These are phyloP conservation scores for Onygenales sp. DNA, from an alignment of 2,329 filamentous ascomycete genomes.

Conservation along the genomic window DNA sequence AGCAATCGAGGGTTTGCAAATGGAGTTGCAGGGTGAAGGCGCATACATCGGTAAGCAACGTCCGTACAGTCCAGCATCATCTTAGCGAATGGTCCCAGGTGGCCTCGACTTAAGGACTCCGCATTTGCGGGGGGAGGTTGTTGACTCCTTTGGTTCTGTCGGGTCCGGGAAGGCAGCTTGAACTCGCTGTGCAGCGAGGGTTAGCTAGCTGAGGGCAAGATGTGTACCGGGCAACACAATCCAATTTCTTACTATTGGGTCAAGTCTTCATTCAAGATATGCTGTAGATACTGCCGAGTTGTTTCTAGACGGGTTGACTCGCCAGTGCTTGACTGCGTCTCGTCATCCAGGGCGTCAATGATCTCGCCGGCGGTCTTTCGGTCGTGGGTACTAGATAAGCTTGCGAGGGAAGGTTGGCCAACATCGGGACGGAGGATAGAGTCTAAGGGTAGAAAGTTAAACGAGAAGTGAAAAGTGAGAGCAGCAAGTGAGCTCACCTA, in stretches of 20 bases:
- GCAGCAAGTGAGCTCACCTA: conserved; percentile 23
- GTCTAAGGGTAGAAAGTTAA: conserved; percentile 18
- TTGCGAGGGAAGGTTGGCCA: conserved; percentile 29
- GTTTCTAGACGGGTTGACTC: conserved; percentile 58
- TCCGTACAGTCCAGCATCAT: conserved; percentile 43
- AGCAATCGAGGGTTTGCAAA: not conserved
- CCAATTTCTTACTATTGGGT: conserved; percentile 33
- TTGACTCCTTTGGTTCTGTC: conserved; percentile 11
- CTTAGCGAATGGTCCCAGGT: conserved; percentile 44
- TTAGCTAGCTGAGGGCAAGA: conserved; percentile 7
- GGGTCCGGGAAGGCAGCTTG: conserved; percentile 25
- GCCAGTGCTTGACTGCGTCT: conserved; percentile 49
- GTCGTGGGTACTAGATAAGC: conserved; percentile 35
- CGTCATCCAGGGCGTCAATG: conserved; percentile 61
- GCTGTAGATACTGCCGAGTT: conserved; percentile 63
- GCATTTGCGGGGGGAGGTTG: conserved; percentile 10
- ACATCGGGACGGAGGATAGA: conserved; percentile 34
- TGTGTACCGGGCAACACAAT: conserved; percentile 1
- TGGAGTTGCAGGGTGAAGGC: not conserved
- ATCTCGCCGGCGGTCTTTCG: conserved; percentile 42
- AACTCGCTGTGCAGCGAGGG: conserved; percentile 28
- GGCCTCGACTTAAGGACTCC: conserved; percentile 16
- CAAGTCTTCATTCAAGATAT: conserved; percentile 59
- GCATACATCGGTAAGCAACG: conserved; percentile 35
- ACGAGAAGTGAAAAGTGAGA: not conserved